Conservation (phyloP, 140 eudicot genomes). For the Erigeron philadelphicus region DNA sequence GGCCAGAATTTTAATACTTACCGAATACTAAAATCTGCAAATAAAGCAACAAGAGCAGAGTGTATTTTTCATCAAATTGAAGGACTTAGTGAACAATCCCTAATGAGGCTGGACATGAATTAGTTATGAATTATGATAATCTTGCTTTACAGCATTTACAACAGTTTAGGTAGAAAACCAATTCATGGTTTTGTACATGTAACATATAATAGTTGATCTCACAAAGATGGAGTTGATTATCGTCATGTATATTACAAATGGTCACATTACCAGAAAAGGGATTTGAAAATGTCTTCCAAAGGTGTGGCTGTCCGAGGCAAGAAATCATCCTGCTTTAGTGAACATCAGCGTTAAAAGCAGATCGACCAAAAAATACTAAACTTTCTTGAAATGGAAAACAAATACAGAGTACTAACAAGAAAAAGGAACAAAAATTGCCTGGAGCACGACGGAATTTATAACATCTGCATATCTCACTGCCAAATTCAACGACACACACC, state of each 20-base stretch:
- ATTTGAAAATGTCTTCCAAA: conserved; percentile 97
- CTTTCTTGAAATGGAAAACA: background rate
- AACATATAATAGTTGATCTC: background rate
- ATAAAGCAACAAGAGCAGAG: too few species aligned
- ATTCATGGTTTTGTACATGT: background rate
- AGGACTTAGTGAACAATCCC: too few species aligned
- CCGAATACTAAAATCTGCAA: too few species aligned
- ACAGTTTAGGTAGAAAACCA: background rate
- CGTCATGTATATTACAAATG: background rate
- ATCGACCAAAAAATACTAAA: background rate
- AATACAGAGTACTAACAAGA: background rate
- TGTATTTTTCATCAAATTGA: too few species aligned
- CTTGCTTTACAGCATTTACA: too few species aligned
- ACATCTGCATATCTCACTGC: conserved; percentile 94
- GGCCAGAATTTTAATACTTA: too few species aligned
- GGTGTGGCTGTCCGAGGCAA: conserved; percentile 99
- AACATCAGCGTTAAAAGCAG: background rate
- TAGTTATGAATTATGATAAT: too few species aligned
- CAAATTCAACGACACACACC: conserved; percentile 79
- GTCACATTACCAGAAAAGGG: conserved; percentile 71
- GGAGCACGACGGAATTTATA: conserved; percentile 80
- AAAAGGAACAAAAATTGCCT: conserved; percentile 43
- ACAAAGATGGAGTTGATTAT: too few species aligned
- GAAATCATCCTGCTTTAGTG: conserved; percentile 80
- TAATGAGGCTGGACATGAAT: too few species aligned